Evolutionary conservation across 306 rosid genomes (phyloP).

Genomic region (Vigna hirtella): DNA sequence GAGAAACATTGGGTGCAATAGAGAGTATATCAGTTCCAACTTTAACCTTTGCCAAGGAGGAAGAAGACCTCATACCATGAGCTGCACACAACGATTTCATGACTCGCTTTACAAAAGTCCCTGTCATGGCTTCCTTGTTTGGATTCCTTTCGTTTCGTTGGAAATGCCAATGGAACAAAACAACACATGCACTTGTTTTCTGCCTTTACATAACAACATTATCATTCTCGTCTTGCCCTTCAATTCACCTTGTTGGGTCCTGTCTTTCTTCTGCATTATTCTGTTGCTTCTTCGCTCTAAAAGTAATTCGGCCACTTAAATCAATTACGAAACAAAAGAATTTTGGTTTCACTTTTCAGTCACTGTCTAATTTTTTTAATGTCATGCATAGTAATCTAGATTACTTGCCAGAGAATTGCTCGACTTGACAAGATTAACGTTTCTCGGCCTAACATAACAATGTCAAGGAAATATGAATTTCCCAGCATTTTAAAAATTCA

Average conservation of each 20-base stretch:
- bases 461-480: no score
- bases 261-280: neutral
- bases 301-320: no score
- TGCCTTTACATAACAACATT: neutral
- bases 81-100: neutral
- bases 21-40: constrained; percentile 74
- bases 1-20: constrained; percentile 71
- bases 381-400: no score
- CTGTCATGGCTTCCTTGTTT: neutral
- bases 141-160: neutral
- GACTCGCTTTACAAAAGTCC: neutral
- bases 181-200: neutral
- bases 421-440: no score
- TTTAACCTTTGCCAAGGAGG: constrained; percentile 14
- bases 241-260: neutral
- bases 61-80: neutral
- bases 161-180: neutral
- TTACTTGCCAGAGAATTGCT: no score
- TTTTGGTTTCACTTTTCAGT: no score
- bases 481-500: no score
- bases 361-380: no score
- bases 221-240: neutral
- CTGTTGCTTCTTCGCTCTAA: no score
- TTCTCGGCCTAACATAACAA: no score
- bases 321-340: no score